A percentile compares a stretch with the other conserved stretches of the same genome.
Conservation (phyloP, 1,139 yeast genomes). For the Hemisphaericaspora xylanilytica region DNA sequence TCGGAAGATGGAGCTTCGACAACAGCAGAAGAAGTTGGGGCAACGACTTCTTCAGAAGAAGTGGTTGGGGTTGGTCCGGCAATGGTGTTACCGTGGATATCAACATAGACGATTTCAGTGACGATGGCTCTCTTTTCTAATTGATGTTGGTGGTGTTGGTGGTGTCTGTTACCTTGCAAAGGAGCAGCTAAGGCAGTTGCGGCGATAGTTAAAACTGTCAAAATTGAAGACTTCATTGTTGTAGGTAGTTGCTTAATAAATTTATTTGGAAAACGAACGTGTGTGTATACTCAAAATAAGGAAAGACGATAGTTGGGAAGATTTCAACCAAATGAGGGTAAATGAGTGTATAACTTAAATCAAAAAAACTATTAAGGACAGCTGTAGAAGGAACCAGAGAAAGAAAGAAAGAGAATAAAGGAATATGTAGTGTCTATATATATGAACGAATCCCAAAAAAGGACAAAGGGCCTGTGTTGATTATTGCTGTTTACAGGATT, state of each 20-base stretch:
- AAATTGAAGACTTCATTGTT: conserved; percentile 19
- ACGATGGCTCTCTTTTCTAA: conserved; percentile 65
- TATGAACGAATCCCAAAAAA: too few relatives aligned
- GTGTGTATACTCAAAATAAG: conserved; percentile 8
- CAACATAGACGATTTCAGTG: conserved; percentile 79
- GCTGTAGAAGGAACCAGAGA: not conserved
- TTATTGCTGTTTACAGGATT: too few relatives aligned
- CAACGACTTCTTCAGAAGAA: conserved; percentile 6
- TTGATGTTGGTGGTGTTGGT: conserved; percentile 35
- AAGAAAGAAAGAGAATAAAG: not conserved
- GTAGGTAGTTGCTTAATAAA: not conserved
- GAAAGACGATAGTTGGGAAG: conserved; percentile 25
- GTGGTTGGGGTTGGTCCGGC: conserved; percentile 15
- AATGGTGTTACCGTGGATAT: conserved; percentile 57
- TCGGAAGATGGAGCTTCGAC: conserved; percentile 6
- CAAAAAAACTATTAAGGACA: not conserved
- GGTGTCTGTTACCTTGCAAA: conserved; percentile 33
- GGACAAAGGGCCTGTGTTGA: too few relatives aligned
- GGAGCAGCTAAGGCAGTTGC: conserved; percentile 32
- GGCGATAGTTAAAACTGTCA: conserved; percentile 21
- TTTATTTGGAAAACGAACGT: conserved; percentile 9
- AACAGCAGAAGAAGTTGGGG: conserved; percentile 12
- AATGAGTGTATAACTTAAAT: not conserved
- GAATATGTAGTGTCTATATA: too few relatives aligned
- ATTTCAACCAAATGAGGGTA: not conserved